Conservation (phyloP, 495 filamentous ascomycete genomes). For the Niebla homalea region DNA sequence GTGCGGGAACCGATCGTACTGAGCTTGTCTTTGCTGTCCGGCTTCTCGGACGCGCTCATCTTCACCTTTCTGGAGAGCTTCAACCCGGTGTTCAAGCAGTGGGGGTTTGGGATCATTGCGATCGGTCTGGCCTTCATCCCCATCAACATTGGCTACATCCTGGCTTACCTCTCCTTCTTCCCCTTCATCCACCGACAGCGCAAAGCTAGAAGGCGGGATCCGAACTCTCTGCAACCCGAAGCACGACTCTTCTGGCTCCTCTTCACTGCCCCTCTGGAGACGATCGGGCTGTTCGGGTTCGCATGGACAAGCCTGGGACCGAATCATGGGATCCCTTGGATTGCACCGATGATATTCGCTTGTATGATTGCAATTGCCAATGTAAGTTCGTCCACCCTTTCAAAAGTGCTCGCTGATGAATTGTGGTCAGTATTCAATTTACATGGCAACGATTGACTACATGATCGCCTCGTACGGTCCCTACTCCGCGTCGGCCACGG, state of each 20-base stretch:
- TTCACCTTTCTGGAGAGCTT: conserved; percentile 67
- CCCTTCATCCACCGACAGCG: conserved; percentile 47
- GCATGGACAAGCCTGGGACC: conserved; percentile 53
- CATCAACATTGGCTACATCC: conserved; percentile 50
- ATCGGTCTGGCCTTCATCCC: conserved; percentile 51
- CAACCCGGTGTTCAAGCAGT: conserved; percentile 49
- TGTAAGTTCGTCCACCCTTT: not conserved
- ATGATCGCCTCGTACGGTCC: conserved; percentile 73
- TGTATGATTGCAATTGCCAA: conserved; percentile 49
- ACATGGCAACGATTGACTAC: conserved; percentile 76
- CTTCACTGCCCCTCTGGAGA: conserved; percentile 45
- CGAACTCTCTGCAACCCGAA: conserved; percentile 41
- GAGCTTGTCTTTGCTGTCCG: conserved; percentile 55
- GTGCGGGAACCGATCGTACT: conserved; percentile 64
- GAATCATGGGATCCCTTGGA: conserved; percentile 43
- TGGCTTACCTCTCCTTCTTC: conserved; percentile 51
- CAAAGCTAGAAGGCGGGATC: conserved; percentile 28
- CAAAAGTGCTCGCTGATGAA: not conserved
- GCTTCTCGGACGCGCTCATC: conserved; percentile 70
- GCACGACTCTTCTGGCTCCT: conserved; percentile 37
- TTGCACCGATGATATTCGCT: conserved; percentile 43
- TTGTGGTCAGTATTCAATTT: conserved; percentile 48
- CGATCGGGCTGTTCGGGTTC: conserved; percentile 57
- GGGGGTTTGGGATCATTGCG: conserved; percentile 41
- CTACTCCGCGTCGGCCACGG: conserved; percentile 67